Conservation (phyloP, 2,329 filamentous ascomycete species). For the Neonectria neomacrospora region DNA sequence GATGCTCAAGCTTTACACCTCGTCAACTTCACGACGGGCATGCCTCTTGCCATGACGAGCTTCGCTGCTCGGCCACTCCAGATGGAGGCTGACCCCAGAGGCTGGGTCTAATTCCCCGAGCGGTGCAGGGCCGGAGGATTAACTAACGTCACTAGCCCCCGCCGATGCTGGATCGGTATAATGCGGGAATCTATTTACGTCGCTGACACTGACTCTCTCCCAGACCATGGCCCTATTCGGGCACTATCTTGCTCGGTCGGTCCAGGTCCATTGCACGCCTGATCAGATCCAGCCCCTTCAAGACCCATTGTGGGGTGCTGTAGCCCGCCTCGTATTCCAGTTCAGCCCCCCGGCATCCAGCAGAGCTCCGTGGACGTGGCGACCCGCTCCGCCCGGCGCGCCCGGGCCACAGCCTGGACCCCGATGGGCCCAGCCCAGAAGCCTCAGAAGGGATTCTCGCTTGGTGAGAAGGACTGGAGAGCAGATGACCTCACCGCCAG, state of each 20-base stretch:
- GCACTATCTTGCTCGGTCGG: neutral
- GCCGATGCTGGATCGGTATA: neutral
- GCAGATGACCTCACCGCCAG: conserved; percentile 36
- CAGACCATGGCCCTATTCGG: neutral
- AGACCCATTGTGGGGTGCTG: conserved; percentile 34
- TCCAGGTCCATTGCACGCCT: conserved; percentile 6
- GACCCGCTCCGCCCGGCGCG: conserved; percentile 14
- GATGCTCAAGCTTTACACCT: conserved; percentile 10
- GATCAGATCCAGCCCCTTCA: neutral
- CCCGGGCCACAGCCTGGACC: conserved; percentile 15
- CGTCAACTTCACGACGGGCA: conserved; percentile 31
- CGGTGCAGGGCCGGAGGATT: conserved; percentile 12
- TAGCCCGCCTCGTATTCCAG: conserved; percentile 38
- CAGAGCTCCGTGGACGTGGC: conserved; percentile 5
- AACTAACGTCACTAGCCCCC: neutral
- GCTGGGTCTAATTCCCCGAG: conserved; percentile 20
- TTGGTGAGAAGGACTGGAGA: conserved; percentile 2
- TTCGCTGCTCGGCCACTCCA: conserved; percentile 35
- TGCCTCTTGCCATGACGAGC: conserved; percentile 33
- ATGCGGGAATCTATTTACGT: conserved; percentile 10
- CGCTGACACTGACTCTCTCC: neutral
- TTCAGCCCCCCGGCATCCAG: conserved; percentile 1
- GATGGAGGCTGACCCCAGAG: conserved; percentile 19
- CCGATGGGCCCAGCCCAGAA: neutral
- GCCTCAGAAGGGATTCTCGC: neutral